A percentile compares a stretch with the other conserved stretches of the same genome.
These are phyloP conservation scores for Acrasis kona DNA, from an alignment of 78 protist genomes.

Conservation along the genomic window DNA sequence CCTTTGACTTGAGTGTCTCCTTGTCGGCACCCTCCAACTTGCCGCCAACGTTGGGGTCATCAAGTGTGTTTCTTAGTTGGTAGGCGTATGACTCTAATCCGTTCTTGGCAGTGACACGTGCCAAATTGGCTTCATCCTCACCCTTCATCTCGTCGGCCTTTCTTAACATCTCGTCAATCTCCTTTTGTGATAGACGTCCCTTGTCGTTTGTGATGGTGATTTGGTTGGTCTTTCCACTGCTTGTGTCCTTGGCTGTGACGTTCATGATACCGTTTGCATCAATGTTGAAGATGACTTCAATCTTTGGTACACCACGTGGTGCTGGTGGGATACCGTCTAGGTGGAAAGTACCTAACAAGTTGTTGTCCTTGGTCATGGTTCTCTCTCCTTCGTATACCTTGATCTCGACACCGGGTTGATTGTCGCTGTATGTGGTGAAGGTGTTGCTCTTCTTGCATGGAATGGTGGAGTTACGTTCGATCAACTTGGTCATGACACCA, in stretches of 20 bases:
- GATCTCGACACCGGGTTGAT: constrained; percentile 83
- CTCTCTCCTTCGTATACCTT: constrained; percentile 98
- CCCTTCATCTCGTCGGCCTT: too few species aligned
- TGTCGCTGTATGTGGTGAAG: constrained; percentile 86
- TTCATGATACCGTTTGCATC: constrained; percentile 74
- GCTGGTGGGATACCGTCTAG: constrained; percentile 86
- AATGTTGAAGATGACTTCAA: constrained; percentile 53
- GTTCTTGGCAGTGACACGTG: too few species aligned
- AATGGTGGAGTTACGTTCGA: constrained; percentile 95
- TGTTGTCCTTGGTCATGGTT: too few species aligned
- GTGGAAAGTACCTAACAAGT: constrained; percentile 84
- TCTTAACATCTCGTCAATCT: constrained; percentile 95
- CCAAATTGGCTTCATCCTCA: too few species aligned
- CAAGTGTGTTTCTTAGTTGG: too few species aligned
- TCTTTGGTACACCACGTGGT: constrained; percentile 91
- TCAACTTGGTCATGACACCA: constrained; percentile 94
- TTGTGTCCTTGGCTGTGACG: too few species aligned
- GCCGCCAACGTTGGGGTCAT: too few species aligned
- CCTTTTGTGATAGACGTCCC: constrained; percentile 81
- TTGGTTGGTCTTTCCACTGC: constrained; percentile 66
- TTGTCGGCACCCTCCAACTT: too few species aligned
- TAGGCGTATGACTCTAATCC: too few species aligned
- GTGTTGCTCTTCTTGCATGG: constrained; percentile 92
- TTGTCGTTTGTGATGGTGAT: constrained; percentile 93
- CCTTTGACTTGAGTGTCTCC: too few species aligned